Percentiles rank a stretch among this genome's conserved stretches.
These are phyloP conservation scores for Botryotinia convoluta DNA, from an alignment of 2,329 filamentous ascomycete genomes.

Conservation along the genomic window DNA sequence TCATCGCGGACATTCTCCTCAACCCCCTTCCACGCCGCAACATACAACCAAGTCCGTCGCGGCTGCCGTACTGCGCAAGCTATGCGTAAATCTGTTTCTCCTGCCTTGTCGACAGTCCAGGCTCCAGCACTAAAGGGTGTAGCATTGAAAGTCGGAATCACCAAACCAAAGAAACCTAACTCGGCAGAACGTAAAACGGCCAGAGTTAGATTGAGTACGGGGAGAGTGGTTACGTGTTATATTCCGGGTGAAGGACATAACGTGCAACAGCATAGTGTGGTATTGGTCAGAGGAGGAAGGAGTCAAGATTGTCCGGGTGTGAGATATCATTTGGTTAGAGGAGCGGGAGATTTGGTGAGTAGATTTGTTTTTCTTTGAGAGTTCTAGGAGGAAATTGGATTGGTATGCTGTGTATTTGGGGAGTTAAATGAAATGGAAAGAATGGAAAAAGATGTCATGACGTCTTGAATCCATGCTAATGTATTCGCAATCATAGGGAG, in stretches of 20 bases:
- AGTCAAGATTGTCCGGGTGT: conserved; percentile 98
- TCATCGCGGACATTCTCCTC: conserved; percentile 33
- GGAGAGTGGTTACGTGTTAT: conserved; percentile 85
- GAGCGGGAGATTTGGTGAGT: conserved; percentile 88
- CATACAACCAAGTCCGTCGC: conserved; percentile 23
- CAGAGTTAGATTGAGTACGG: conserved; percentile 82
- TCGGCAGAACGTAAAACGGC: conserved; percentile 96
- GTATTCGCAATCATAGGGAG: conserved; percentile 59
- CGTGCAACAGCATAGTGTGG: conserved; percentile 97
- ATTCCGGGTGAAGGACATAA: conserved; percentile 98
- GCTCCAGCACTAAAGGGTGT: conserved; percentile 91
- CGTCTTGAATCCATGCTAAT: conserved; percentile 31
- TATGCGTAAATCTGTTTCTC: conserved; percentile 82
- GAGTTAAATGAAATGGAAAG: not conserved
- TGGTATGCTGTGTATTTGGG: not conserved
- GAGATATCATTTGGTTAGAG: conserved; percentile 88
- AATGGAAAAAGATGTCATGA: not conserved
- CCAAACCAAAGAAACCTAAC: conserved; percentile 98
- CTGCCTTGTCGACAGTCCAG: conserved; percentile 67
- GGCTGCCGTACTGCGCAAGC: conserved; percentile 77
- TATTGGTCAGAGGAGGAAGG: conserved; percentile 88
- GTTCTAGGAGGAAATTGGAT: not conserved
- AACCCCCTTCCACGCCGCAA: not conserved
- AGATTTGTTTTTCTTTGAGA: not conserved
- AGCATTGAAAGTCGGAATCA: conserved; percentile 89